Conservation (phyloP, 768 basidiomycete genomes). For the Mycena pura region DNA sequence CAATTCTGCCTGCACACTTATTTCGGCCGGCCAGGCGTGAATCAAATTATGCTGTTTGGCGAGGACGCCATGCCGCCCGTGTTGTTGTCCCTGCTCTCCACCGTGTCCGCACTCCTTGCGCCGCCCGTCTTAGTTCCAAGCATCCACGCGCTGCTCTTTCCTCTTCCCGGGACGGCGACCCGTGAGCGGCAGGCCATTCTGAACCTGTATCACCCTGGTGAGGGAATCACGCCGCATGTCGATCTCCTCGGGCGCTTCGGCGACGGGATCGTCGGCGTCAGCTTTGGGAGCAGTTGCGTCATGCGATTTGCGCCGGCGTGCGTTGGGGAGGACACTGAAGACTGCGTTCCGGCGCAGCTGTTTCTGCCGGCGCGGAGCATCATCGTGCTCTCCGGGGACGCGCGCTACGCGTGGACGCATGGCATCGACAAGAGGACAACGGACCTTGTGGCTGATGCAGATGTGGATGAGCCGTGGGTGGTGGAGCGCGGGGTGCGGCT, state of each 20-base stretch:
- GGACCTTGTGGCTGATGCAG: conserved; percentile 58
- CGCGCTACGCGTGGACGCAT: conserved; percentile 88
- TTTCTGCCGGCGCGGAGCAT: conserved; percentile 81
- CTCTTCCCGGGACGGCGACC: conserved; percentile 55
- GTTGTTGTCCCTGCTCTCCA: conserved; percentile 58
- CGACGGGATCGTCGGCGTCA: conserved; percentile 90
- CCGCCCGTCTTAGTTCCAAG: conserved; percentile 57
- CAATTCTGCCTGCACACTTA: conserved; percentile 63
- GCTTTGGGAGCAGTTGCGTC: conserved; percentile 77
- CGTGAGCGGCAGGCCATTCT: conserved; percentile 84
- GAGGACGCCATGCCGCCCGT: conserved; percentile 60
- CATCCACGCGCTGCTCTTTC: conserved; percentile 68
- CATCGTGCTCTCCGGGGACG: conserved; percentile 78
- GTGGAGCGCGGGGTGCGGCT: conserved; percentile 64
- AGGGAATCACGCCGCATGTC: conserved; percentile 89
- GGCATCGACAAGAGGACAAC: conserved; percentile 72
- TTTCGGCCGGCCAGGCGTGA: conserved; percentile 56
- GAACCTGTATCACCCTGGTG: conserved; percentile 88
- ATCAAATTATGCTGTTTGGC: conserved; percentile 91
- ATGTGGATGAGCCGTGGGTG: conserved; percentile 38
- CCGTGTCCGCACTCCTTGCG: conserved; percentile 54
- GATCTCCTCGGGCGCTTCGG: conserved; percentile 86
- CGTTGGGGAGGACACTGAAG: conserved; percentile 33
- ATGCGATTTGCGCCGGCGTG: conserved; percentile 76
- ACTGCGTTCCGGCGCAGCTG: conserved; percentile 35